phyloP scores from a whole-genome alignment of 2,329 filamentous ascomycete genomes.

The Phymatotrichopsis omnivora region DNA sequence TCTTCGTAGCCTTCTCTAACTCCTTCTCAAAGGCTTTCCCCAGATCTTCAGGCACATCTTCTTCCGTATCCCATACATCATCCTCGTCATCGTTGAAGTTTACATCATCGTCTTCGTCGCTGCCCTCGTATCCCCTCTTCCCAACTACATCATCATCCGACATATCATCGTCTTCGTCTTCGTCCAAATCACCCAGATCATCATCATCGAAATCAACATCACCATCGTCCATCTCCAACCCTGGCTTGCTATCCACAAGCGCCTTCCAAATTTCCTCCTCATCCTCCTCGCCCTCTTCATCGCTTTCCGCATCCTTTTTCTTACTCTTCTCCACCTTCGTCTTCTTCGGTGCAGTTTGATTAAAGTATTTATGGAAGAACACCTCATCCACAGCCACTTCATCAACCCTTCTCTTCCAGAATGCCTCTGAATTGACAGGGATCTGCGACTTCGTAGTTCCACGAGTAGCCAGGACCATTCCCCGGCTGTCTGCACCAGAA shows the following conservation, averaged over 20 bases:
- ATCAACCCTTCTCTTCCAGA: slow-evolving; percentile 84
- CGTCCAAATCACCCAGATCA: slow-evolving; percentile 38
- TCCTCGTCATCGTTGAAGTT: slow-evolving; percentile 24
- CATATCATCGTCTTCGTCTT: slow-evolving; percentile 39
- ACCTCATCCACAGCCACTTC: slow-evolving; percentile 85
- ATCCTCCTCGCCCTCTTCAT: slow-evolving; percentile 37
- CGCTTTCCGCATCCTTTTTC: slow-evolving; percentile 39
- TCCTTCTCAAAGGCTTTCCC: slow-evolving; percentile 37
- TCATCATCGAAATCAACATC: slow-evolving; percentile 42
- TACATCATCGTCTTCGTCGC: slow-evolving; percentile 38
- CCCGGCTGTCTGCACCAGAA: slow-evolving; percentile 46
- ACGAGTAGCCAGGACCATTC: slow-evolving; percentile 47
- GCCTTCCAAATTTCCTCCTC: slow-evolving; percentile 79
- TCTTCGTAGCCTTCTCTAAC: slow-evolving; percentile 36
- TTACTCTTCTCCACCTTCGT: slow-evolving; percentile 47
- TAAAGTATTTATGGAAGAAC: slow-evolving; percentile 98
- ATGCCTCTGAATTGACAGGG: slow-evolving; percentile 73
- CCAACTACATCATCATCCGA: slow-evolving; percentile 38
- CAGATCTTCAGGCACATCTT: slow-evolving; percentile 46
- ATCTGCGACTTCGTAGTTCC: slow-evolving; percentile 43
- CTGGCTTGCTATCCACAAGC: slow-evolving; percentile 68
- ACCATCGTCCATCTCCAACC: slow-evolving; percentile 49
- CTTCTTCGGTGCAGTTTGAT: slow-evolving; percentile 45
- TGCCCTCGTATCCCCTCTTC: no score
- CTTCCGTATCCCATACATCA: slow-evolving; percentile 39